Base-by-base conservation (phyloP, 2,329 filamentous ascomycete species). In the Coniella vitis region DNA sequence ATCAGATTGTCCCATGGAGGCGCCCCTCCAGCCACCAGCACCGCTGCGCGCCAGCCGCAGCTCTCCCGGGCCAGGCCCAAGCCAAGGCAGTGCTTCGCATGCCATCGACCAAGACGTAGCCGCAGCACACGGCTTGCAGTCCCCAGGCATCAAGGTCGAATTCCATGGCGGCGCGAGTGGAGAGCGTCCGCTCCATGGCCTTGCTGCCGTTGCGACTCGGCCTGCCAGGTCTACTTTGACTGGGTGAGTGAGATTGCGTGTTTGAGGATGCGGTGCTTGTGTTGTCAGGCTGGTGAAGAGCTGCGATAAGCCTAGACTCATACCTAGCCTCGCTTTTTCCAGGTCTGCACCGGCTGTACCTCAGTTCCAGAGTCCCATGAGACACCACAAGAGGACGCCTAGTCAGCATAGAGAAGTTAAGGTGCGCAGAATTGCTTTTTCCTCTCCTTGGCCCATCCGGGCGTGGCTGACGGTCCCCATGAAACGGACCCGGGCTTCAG, bases 371-470 rank as follows among this genome's bases (percentile, higher is more conserved):
- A 81, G 76, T 53, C 78, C 77, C 25, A 61, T 78, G 61, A 70
- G 78, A 50, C 78, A 82, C 43, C 78, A 81, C 58, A 73, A 67
- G 52, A 69, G 78, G 38, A 78, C 76, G 1, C 77, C 77, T 0
- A 81, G 76, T 39, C 71, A 72, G 16, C 76, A 78, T 65, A 74
- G 75, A 51, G 70, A 78, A 58, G 68, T 82, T 63, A 81, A 79
- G 70, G 77, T 79, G 54, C 53, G 68, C 44, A 53, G 40, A 36
- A 14, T 17, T 13, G 20, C 22, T 14, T 12, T 14, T n/a, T 20
- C 21, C 17, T 5, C 4, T 25, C 21, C 8, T 17, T 3, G 4
- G 16, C 12, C 16, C 4, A 25, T 38, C 8, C 16, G 35, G 31
- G n/a, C 7, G 5, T 32, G 22, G 10, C 44, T 46, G 44, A 46